These are phyloP conservation scores for Pelargonium fulgidum DNA, from an alignment of 441 rosid species.

Conservation along the genomic window DNA sequence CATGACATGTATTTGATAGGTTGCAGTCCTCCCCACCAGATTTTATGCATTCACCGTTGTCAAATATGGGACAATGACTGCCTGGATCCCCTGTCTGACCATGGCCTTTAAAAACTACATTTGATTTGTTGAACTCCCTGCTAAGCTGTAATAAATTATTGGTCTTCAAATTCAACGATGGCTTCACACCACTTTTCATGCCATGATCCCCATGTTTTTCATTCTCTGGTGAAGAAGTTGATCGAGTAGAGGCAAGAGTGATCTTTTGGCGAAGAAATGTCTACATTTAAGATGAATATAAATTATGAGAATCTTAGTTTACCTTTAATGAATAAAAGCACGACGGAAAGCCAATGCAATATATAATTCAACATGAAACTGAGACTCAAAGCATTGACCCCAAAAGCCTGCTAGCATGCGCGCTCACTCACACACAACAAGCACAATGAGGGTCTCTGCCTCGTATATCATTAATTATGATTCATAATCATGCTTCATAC, in stretches of 20 bases:
- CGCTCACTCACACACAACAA: too few relatives aligned
- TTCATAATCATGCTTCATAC: too few relatives aligned
- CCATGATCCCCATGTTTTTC: conserved; percentile 19
- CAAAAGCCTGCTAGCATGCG: too few relatives aligned
- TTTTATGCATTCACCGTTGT: too few relatives aligned
- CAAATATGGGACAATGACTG: too few relatives aligned
- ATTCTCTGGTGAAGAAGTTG: conserved; percentile 17
- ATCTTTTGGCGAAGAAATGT: conserved; percentile 50
- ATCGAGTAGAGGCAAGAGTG: conserved; percentile 33
- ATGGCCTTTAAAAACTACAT: too few relatives aligned
- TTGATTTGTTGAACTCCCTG: conserved; percentile 10
- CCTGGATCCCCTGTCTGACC: too few relatives aligned
- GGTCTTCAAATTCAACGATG: conserved; percentile 17
- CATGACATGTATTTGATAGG: conserved; percentile 18
- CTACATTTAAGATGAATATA: conserved; percentile 21
- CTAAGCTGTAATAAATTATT: conserved; percentile 20
- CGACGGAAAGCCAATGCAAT: too few relatives aligned
- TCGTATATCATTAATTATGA: too few relatives aligned
- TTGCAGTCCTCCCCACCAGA: conserved; percentile 19
- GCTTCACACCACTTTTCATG: conserved; percentile 19
- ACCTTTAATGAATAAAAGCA: neutral
- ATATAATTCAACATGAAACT: neutral
- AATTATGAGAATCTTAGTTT: too few relatives aligned
- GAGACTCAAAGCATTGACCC: too few relatives aligned
- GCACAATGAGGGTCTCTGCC: too few relatives aligned